Base-by-base conservation (phyloP, 371 early-diverging fungal species). In the Syncephalis plumigaleata region DNA sequence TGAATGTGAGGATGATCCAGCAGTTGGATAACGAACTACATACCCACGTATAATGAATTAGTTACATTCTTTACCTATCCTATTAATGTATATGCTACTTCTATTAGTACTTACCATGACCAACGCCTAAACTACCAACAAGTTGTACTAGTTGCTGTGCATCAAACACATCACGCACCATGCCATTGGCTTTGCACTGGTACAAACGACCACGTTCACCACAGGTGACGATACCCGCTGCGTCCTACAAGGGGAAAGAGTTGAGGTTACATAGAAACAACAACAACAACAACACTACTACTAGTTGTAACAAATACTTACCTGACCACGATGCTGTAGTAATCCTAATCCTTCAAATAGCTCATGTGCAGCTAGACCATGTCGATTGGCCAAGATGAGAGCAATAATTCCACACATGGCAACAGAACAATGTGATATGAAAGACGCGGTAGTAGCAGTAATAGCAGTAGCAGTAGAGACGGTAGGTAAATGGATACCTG, bases 191-290 rank as follows among this genome's bases (percentile, higher is more conserved):
- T 65, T 96, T 96, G 69, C 90, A 85, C 65, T 96, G 97, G 68
- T 84, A 91, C 49, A 96, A 73, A 36, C 95, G 81, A 44, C 97
- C 97, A 60, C 89, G 84, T 40, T 75, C 66, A 23, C 87, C 95
- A 61, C 90, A 93, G n/a, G 97, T 96, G 31, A 94, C 79, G 52
- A 96, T 93, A 47, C 97, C 97, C 15, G 97, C 95, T 22, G 97
- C 94, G 70, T 96, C 97, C 94, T 95, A 61, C 44, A 16, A 18
- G 48, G 24, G 46, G 21, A 46, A 9, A 13, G 46, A 52, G 36
- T 22, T 45, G 46, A 13, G 25, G 24, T n/a, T n/a, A n/a, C n/a
- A n/a, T n/a, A n/a, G n/a, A n/a, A n/a, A n/a, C n/a, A 1, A 37
- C 15, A n/a, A n/a, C n/a, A n/a, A n/a, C n/a, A n/a, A n/a, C n/a